These are phyloP conservation scores for Galerina marginata DNA, from an alignment of 768 basidiomycete genomes.

Conservation along the genomic window DNA sequence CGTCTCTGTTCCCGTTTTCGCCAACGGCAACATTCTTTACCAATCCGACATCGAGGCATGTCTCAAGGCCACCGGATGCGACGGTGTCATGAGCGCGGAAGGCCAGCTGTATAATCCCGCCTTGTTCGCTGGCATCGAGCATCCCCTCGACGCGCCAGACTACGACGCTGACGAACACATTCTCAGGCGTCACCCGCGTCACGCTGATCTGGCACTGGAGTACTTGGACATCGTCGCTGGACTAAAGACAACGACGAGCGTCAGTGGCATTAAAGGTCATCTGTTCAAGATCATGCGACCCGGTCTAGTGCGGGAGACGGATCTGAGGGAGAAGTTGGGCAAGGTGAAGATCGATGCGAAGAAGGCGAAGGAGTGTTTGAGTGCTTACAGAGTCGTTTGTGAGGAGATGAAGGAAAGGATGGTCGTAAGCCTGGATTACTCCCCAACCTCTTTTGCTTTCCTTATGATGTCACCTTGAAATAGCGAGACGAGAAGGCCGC, in stretches of 20 bases:
- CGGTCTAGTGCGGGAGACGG: slow-evolving; percentile 65
- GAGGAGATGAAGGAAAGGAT: slow-evolving; percentile 33
- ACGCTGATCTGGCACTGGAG: slow-evolving; percentile 76
- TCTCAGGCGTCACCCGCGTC: slow-evolving; percentile 57
- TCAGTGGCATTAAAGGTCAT: slow-evolving; percentile 88
- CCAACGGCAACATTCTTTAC: slow-evolving; percentile 95
- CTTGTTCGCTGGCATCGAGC: slow-evolving; percentile 56
- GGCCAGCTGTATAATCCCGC: slow-evolving; percentile 94
- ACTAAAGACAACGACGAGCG: slow-evolving; percentile 71
- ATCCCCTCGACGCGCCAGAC: slow-evolving; percentile 17
- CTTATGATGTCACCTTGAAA: slow-evolving; percentile 3
- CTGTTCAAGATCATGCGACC: slow-evolving; percentile 92
- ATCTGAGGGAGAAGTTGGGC: slow-evolving; percentile 78
- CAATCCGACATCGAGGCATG: slow-evolving; percentile 83
- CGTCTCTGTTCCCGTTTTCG: slow-evolving; percentile 92
- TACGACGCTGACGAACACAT: slow-evolving; percentile 38
- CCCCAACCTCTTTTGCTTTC: background rate
- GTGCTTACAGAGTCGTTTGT: slow-evolving; percentile 36
- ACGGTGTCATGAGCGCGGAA: slow-evolving; percentile 95
- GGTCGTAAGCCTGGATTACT: slow-evolving; percentile 24
- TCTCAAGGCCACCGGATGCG: slow-evolving; percentile 82
- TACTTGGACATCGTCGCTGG: slow-evolving; percentile 82
- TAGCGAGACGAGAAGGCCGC: slow-evolving; percentile 56
- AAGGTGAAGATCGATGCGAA: slow-evolving; percentile 34
- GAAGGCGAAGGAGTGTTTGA: slow-evolving; percentile 36